Conservation (phyloP, 371 early-diverging fungal genomes). For the Mortierella sp. region DNA sequence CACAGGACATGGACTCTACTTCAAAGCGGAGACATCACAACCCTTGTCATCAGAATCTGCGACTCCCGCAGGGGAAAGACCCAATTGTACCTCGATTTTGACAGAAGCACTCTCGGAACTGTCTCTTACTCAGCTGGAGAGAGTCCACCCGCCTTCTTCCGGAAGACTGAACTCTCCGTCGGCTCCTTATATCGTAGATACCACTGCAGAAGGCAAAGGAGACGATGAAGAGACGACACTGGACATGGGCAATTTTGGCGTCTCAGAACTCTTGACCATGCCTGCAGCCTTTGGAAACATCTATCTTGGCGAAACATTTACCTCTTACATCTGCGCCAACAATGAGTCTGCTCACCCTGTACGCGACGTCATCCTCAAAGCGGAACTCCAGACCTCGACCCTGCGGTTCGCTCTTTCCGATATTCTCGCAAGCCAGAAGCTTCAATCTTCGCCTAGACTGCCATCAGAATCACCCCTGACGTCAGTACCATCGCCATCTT, state of each 20-base stretch:
- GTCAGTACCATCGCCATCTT: slow-evolving; percentile 1
- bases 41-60: slow-evolving; percentile 13
- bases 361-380: slow-evolving; percentile 79
- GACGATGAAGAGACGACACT: slow-evolving; percentile 19
- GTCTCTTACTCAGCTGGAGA: slow-evolving; percentile 47
- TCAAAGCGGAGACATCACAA: slow-evolving; percentile 45
- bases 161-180: slow-evolving; percentile 4
- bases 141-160: slow-evolving; percentile 45
- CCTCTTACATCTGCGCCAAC: slow-evolving; percentile 87
- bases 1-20: slow-evolving; percentile 62
- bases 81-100: slow-evolving; percentile 52
- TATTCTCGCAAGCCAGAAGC: slow-evolving; percentile 58
- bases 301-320: slow-evolving; percentile 94
- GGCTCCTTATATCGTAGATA: background rate
- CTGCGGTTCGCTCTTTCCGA: slow-evolving; percentile 81
- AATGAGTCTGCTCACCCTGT: slow-evolving; percentile 79
- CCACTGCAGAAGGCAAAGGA: slow-evolving; percentile 4
- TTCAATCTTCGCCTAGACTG: background rate
- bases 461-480: slow-evolving; percentile 7
- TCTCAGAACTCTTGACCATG: slow-evolving; percentile 74
- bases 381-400: slow-evolving; percentile 88
- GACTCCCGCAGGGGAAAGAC: slow-evolving; percentile 45
- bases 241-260: slow-evolving; percentile 69
- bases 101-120: slow-evolving; percentile 44
- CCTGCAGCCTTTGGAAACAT: slow-evolving; percentile 89